Base-by-base conservation (phyloP, 768 basidiomycete genomes). In the Russula virescens region DNA sequence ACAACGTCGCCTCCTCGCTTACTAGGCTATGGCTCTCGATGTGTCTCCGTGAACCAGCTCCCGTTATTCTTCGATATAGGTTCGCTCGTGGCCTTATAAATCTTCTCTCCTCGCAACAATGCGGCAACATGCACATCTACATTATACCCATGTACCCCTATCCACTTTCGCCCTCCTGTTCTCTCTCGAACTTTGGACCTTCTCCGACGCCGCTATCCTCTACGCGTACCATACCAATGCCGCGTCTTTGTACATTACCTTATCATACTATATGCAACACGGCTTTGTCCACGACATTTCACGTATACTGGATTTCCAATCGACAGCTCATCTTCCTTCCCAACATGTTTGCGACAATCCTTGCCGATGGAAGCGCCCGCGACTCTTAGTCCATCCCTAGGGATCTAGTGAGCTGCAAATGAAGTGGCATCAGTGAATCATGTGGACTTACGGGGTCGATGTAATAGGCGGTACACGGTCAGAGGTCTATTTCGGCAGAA, bases 171-270 rank as follows among this genome's bases (percentile, higher is more conserved):
- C 21, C 13, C 13, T 38, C 10, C 71, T 95, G 95, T 98, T 98
- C 74, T 91, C 94, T 0, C 77, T 98, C 21, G 95, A 93, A 28
- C 92, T 91, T 73, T 98, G 95, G 93, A 82, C 89, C 5, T 94
- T 99, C 75, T 78, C 97, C 60, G 96, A 98, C 69, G 96, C 97
- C 14, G 87, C 88, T 25, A 86, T 98, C 58, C 81, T 94, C 43
- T 97, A 94, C 11, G 85, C 89, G 4, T 91, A 96, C 69, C 92
- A 0, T 83, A 83, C 68, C n/a, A 79, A 85, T 56, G 82, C 85
- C 0, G 78, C 84, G 2, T 86, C 87, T 9, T 84, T 89, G 14
- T 92, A 93, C 69, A 90, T 99, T 72, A 78, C 82, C 16, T 97
- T 98, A 93, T 68, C 81, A 31, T 31, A 31, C 31, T 8, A 8